Conservation (phyloP, 2,329 filamentous ascomycete genomes). For the Helicocarpus griseus region DNA sequence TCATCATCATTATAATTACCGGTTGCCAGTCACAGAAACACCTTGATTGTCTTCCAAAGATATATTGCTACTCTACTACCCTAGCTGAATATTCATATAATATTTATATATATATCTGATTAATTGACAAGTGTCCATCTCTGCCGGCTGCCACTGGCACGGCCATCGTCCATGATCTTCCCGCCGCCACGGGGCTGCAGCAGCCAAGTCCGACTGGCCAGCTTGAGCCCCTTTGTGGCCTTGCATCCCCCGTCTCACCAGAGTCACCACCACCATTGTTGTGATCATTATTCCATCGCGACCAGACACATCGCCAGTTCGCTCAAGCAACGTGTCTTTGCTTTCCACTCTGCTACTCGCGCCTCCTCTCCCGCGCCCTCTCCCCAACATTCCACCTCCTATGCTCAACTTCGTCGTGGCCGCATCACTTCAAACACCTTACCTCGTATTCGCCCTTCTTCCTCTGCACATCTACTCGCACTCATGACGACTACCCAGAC, state of each 20-base stretch:
- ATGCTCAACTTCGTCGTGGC: slow-evolving; percentile 7
- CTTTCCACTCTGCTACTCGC: not conserved
- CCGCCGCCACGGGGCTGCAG: slow-evolving; percentile 4
- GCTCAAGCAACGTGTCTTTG: slow-evolving; percentile 16
- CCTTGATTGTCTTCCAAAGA: too few relatives aligned
- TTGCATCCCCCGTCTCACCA: too few relatives aligned
- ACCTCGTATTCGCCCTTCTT: slow-evolving; percentile 11
- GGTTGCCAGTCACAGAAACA: too few relatives aligned
- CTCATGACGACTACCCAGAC: slow-evolving; percentile 35
- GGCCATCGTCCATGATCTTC: slow-evolving; percentile 1
- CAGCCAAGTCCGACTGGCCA: not conserved
- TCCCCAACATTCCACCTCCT: slow-evolving; percentile 2
- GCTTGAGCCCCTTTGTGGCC: not conserved
- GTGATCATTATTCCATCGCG: too few relatives aligned
- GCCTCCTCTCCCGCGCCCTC: not conserved
- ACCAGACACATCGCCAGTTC: slow-evolving; percentile 1
- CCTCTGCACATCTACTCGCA: slow-evolving; percentile 17
- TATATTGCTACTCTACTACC: too few relatives aligned
- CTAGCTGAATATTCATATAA: not conserved
- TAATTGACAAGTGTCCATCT: not conserved
- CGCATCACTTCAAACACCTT: slow-evolving; percentile 5
- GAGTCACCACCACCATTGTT: too few relatives aligned
- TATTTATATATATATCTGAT: not conserved
- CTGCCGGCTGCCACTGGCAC: too few relatives aligned
- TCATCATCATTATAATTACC: too few relatives aligned